These are phyloP conservation scores for Jamesozyma gamospora DNA, from an alignment of 805 yeast species.

Conservation along the genomic window DNA sequence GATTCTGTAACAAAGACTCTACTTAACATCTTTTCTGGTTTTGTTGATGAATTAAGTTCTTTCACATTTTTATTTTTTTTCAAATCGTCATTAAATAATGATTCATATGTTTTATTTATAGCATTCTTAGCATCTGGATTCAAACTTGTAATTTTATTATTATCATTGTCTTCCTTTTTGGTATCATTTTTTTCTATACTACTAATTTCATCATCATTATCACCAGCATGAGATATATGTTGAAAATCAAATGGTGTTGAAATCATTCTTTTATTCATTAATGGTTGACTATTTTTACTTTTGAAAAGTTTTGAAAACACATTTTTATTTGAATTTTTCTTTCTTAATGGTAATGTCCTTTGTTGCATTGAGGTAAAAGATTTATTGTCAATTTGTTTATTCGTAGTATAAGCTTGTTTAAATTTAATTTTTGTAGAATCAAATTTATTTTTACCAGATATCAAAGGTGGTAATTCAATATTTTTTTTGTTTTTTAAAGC, in stretches of 20 bases:
- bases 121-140: too few species aligned
- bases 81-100: not conserved
- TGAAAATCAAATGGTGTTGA: slow-evolving; percentile 33
- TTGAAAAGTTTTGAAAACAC: slow-evolving; percentile 27
- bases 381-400: too few species aligned
- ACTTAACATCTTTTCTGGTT: slow-evolving; percentile 1
- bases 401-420: too few species aligned
- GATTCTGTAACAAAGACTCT: slow-evolving; percentile 6
- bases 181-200: too few species aligned
- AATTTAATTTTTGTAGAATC: too few species aligned
- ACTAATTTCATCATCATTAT: slow-evolving; percentile 6
- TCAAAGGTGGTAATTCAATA: slow-evolving; percentile 30
- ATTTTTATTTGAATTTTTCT: slow-evolving; percentile 10
- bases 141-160: not conserved
- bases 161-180: slow-evolving; percentile 12
- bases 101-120: too few species aligned
- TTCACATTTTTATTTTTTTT: not conserved
- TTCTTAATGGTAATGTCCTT: too few species aligned
- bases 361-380: too few species aligned
- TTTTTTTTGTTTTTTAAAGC: slow-evolving; percentile 26
- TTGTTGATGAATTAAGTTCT: not conserved
- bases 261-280: slow-evolving; percentile 11
- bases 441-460: not conserved
- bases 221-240: slow-evolving; percentile 34
- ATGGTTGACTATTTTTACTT: slow-evolving; percentile 10